phyloP scores from a whole-genome alignment of 2,329 filamentous ascomycete genomes.

The Penicillium sp. region DNA sequence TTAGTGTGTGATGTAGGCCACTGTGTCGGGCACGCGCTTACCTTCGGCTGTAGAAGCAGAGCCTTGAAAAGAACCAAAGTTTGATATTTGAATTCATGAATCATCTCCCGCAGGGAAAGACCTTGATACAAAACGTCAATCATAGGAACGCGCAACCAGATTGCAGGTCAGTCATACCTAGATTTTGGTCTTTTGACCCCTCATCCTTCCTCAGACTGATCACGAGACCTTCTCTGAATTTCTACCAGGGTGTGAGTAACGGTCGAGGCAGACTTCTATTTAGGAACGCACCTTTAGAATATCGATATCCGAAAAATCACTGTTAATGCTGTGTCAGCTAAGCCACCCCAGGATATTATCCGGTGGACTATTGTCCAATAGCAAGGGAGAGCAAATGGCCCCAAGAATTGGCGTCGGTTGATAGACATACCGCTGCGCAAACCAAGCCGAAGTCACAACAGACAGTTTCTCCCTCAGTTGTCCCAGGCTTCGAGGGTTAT shows the following conservation, averaged over 20 bases:
- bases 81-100: conserved; percentile 91
- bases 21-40: no score
- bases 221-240: conserved; percentile 80
- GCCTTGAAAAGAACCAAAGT: conserved; percentile 90
- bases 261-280: not conserved
- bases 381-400: not conserved
- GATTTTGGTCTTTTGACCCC: conserved; percentile 71
- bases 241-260: conserved; percentile 39
- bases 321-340: conserved; percentile 26
- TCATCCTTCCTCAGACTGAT: conserved; percentile 51
- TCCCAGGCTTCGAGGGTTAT: conserved; percentile 81
- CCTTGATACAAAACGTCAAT: conserved; percentile 32
- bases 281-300: conserved; percentile 56
- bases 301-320: conserved; percentile 81
- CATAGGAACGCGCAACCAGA: no score
- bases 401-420: no score
- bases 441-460: conserved; percentile 91
- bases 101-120: conserved; percentile 73
- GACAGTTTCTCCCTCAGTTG: conserved; percentile 81
- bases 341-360: no score
- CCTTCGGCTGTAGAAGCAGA: conserved; percentile 83
- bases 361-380: no score
- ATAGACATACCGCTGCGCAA: conserved; percentile 62
- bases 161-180: conserved; percentile 60
- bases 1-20: no score